phyloP scores from a whole-genome alignment of 768 basidiomycete genomes.

The Pulveroboletus sp. region DNA sequence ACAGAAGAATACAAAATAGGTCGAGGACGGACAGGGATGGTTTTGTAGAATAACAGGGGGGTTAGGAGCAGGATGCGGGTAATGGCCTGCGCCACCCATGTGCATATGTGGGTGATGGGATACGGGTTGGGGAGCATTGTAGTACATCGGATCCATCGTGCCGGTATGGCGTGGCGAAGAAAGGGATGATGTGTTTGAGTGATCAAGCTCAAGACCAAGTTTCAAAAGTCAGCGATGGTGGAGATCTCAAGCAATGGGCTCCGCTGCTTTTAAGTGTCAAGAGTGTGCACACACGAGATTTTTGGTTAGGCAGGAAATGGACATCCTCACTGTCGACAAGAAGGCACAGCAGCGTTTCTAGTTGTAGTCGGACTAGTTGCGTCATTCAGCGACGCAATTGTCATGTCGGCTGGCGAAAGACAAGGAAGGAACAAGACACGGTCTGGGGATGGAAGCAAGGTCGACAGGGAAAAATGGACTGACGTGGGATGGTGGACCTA shows the following conservation, averaged over 20 bases:
- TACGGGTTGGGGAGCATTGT: background rate
- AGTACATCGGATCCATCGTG: constrained; percentile 6
- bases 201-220: too few relatives aligned
- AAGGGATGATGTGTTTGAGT: background rate
- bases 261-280: too few relatives aligned
- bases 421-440: background rate
- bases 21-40: constrained; percentile 11
- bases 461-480: constrained; percentile 7
- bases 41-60: background rate
- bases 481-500: background rate
- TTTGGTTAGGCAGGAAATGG: too few relatives aligned
- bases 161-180: background rate
- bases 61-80: constrained; percentile 2
- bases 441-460: background rate
- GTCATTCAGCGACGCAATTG: too few relatives aligned
- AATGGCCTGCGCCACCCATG: background rate
- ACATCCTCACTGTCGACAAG: too few relatives aligned
- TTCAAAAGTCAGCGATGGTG: too few relatives aligned
- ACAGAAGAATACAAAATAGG: background rate
- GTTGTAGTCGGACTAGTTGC: too few relatives aligned
- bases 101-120: constrained; percentile 1
- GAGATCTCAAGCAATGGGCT: too few relatives aligned
- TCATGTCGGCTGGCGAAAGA: constrained; percentile 2
- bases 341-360: too few relatives aligned
- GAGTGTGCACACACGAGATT: too few relatives aligned